phyloP scores from a whole-genome alignment of 805 yeast genomes.

The Starmerella bombi region DNA sequence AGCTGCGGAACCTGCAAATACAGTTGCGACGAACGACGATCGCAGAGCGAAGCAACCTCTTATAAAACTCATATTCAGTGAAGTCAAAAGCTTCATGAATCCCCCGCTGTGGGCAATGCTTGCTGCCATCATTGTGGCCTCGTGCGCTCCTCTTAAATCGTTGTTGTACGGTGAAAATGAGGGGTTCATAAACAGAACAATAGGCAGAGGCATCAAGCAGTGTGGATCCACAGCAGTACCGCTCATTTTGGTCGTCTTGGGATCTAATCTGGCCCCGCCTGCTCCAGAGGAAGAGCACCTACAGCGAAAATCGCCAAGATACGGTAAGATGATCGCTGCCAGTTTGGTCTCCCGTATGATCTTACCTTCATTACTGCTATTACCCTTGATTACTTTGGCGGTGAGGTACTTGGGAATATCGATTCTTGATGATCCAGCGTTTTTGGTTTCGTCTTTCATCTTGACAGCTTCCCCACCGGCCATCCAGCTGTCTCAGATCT shows the following conservation, averaged over 20 bases:
- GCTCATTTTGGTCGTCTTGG: constrained; percentile 45
- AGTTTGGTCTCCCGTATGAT: constrained; percentile 48
- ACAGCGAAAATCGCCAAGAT: constrained; percentile 25
- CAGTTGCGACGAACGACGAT: neutral
- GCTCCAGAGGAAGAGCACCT: constrained; percentile 29
- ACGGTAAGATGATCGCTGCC: constrained; percentile 37
- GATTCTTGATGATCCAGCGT: constrained; percentile 43
- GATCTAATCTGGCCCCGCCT: constrained; percentile 50
- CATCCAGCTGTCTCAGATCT: constrained; percentile 51
- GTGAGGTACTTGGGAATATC: constrained; percentile 40
- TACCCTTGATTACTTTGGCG: constrained; percentile 41
- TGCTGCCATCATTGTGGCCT: constrained; percentile 45
- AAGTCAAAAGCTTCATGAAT: constrained; percentile 36
- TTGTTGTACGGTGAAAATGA: constrained; percentile 32
- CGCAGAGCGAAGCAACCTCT: neutral
- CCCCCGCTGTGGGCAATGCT: constrained; percentile 56
- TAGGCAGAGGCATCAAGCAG: constrained; percentile 41
- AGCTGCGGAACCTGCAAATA: neutral
- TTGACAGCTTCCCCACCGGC: constrained; percentile 56
- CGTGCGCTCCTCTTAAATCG: constrained; percentile 37
- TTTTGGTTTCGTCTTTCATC: constrained; percentile 44
- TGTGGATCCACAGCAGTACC: constrained; percentile 50
- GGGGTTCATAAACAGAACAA: constrained; percentile 39
- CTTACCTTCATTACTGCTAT: constrained; percentile 40
- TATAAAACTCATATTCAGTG: constrained; percentile 13